phyloP scores from a whole-genome alignment of 176 grass and related monocot genomes.

The Triticum urartu region DNA sequence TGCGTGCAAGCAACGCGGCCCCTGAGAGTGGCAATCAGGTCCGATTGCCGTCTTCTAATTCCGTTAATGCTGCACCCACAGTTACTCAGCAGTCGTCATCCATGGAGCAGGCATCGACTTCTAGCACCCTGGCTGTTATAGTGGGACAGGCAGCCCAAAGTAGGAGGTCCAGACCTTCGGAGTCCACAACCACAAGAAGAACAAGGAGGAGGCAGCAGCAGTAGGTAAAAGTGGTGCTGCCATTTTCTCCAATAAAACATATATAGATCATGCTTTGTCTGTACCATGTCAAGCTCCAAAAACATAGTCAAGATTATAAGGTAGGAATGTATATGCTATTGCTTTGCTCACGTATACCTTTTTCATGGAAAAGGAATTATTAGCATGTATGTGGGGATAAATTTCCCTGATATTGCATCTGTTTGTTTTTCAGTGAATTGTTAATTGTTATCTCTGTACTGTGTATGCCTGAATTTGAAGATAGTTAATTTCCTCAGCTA shows the following conservation, averaged over 20 bases:
- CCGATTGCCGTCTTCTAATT: background rate
- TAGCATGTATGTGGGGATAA: background rate
- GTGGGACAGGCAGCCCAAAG: conserved; percentile 1
- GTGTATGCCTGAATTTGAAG: background rate
- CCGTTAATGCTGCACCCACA: background rate
- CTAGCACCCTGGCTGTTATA: conserved; percentile 46
- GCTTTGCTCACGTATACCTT: conserved; percentile 13
- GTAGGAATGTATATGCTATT: conserved; percentile 25
- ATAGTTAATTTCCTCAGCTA: background rate
- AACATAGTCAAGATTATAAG: conserved; percentile 16
- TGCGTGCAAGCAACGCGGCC: background rate
- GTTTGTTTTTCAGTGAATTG: background rate
- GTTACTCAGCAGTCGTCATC: conserved; percentile 27
- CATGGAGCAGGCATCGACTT: conserved; percentile 47
- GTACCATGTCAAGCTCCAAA: conserved; percentile 5
- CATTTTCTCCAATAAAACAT: conserved; percentile 28
- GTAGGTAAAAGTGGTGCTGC: background rate
- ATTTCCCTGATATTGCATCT: background rate
- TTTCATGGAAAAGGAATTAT: conserved; percentile 28
- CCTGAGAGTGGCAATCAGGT: conserved; percentile 3
- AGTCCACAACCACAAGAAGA: conserved; percentile 23
- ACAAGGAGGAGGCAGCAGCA: conserved; percentile 41
- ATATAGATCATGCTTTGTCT: background rate
- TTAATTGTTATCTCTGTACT: background rate
- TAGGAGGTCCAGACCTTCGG: conserved; percentile 27